These are phyloP conservation scores for Fusarium mangiferae DNA, from an alignment of 2,329 filamentous ascomycete species.

Conservation along the genomic window DNA sequence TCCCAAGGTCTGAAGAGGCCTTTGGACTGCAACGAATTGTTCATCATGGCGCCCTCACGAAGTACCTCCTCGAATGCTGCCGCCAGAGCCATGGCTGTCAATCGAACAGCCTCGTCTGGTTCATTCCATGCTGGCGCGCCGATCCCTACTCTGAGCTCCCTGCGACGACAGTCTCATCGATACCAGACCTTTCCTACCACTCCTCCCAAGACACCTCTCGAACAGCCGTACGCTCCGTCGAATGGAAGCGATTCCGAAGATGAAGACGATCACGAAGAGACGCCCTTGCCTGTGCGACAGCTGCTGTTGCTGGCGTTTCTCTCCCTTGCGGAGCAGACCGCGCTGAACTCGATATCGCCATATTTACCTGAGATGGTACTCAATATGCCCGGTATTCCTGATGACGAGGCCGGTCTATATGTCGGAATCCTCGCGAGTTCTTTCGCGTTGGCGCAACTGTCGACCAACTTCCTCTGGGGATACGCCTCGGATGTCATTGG, in stretches of 20 bases:
- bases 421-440: slow-evolving; percentile 90
- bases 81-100: slow-evolving; percentile 9
- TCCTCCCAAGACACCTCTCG: slow-evolving; percentile 74
- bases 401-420: slow-evolving; percentile 80
- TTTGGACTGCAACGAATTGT: background rate
- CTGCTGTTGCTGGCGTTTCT: slow-evolving; percentile 87
- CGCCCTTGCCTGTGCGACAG: slow-evolving; percentile 84
- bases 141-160: slow-evolving; percentile 52
- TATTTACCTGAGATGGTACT: slow-evolving; percentile 94
- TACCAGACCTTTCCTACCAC: slow-evolving; percentile 86
- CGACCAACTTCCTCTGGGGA: slow-evolving; percentile 79
- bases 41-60: slow-evolving; percentile 37
- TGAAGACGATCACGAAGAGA: slow-evolving; percentile 61
- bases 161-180: slow-evolving; percentile 62
- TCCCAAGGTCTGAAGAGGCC: background rate
- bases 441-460: slow-evolving; percentile 92
- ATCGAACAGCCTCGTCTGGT: slow-evolving; percentile 51
- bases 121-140: slow-evolving; percentile 65
- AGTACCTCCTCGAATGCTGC: slow-evolving; percentile 7
- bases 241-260: slow-evolving; percentile 43
- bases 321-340: slow-evolving; percentile 92
- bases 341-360: slow-evolving; percentile 94
- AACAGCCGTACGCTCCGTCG: slow-evolving; percentile 50
- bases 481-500: slow-evolving; percentile 72
- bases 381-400: slow-evolving; percentile 82